These are phyloP conservation scores for Crocinoboletus sp. DNA, from an alignment of 1,284 basidiomycete species.

Conservation along the genomic window DNA sequence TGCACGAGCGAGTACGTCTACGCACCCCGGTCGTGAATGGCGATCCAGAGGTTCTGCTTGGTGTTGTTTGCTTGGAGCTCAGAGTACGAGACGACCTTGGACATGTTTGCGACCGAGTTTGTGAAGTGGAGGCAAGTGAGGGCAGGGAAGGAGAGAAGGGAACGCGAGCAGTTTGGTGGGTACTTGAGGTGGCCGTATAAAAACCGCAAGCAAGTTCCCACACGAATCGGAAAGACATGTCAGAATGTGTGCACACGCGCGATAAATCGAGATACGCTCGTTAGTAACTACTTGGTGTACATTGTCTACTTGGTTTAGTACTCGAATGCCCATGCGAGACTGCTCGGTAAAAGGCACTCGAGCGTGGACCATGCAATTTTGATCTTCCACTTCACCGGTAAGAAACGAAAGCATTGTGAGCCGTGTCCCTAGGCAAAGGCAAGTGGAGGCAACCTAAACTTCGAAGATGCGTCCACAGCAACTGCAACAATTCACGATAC, in stretches of 20 bases:
- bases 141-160: conserved; percentile 8
- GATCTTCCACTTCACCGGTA: conserved; percentile 65
- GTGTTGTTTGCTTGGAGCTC: conserved; percentile 72
- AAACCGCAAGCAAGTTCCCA: conserved; percentile 28
- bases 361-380: conserved; percentile 60
- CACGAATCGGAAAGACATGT: conserved; percentile 11
- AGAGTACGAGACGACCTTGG: conserved; percentile 63
- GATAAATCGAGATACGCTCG: too few relatives aligned
- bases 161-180: conserved; percentile 9
- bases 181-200: conserved; percentile 19
- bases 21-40: conserved; percentile 81
- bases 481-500: background rate
- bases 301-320: conserved; percentile 63
- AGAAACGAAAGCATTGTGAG: conserved; percentile 64
- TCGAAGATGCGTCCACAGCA: background rate
- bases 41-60: conserved; percentile 74
- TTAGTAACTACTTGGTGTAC: background rate
- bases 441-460: conserved; percentile 40
- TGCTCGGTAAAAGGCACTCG: conserved; percentile 48
- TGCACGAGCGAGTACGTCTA: conserved; percentile 19
- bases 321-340: conserved; percentile 54
- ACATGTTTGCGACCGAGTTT: conserved; percentile 31
- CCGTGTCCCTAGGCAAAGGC: conserved; percentile 67
- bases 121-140: conserved; percentile 16
- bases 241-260: too few relatives aligned